phyloP scores from a whole-genome alignment of 768 basidiomycete species.

The Leccinum incarnatum region DNA sequence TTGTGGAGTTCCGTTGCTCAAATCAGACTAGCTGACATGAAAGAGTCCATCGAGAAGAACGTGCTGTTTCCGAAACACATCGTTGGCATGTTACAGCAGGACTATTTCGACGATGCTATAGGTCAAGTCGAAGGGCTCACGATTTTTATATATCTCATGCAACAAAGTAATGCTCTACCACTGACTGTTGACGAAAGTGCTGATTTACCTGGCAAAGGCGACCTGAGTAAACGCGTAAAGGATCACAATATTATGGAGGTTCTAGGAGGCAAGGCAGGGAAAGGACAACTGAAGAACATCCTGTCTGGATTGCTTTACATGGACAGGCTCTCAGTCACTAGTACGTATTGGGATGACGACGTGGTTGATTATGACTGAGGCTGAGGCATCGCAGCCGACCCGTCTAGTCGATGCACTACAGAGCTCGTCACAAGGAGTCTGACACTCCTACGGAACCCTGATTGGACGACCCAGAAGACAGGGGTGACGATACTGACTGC shows the following conservation, averaged over 20 bases:
- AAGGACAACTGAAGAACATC: background rate
- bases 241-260: slow-evolving; percentile 16
- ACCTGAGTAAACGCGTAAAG: slow-evolving; percentile 11
- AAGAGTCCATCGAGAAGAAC: slow-evolving; percentile 1
- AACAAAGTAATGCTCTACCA: slow-evolving; percentile 10
- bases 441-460: background rate
- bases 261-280: slow-evolving; percentile 7
- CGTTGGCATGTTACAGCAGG: slow-evolving; percentile 16
- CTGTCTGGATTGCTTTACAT: too few species aligned
- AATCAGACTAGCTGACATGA: slow-evolving; percentile 12
- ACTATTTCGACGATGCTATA: slow-evolving; percentile 25
- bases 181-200: background rate
- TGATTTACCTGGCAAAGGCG: slow-evolving; percentile 6
- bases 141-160: slow-evolving; percentile 21
- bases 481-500: slow-evolving; percentile 23
- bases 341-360: too few species aligned
- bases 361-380: too few species aligned
- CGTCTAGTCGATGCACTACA: background rate
- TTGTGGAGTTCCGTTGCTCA: background rate
- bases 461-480: slow-evolving; percentile 22
- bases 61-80: slow-evolving; percentile 8
- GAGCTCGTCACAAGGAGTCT: slow-evolving; percentile 15
- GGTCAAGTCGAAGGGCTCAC: slow-evolving; percentile 25
- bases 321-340: too few species aligned
- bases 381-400: background rate